Evolutionary conservation across 805 yeast genomes (phyloP), one percentile per base, ranked within the genome.

Genomic region (Brettanomyces nanus): DNA sequence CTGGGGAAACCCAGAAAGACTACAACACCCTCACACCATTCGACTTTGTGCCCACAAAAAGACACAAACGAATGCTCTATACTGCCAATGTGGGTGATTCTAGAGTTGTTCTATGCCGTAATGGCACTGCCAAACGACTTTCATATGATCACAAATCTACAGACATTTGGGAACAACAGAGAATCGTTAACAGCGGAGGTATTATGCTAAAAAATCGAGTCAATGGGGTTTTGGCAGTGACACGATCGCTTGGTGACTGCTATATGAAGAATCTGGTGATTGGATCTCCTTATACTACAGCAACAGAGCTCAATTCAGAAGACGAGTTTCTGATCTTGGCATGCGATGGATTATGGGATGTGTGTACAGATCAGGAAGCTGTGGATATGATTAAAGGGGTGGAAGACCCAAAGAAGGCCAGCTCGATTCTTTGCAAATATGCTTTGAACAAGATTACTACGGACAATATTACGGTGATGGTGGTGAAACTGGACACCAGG

Each of bases 271-370:
- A 80, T 36, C 65, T 85, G 40, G 96, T 90, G 15, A 76, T 86
- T 23, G 95, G 96, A 0, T 76, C 78, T 38, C 98, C 98, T 1
- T 90, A 81, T 54, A 90, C 98, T 0, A 85, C 97, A 0, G 76
- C 86, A 33, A 86, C 95, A 1, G 86, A 79, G 51, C 66, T 92
- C 22, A 69, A 69, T 19, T 59, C 59, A 1, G 66, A 63, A 9
- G 96, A 89, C 56, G 82, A 82, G 48, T 85, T 85, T 53, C 58
- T 90, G 52, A 87, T 90, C 35, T 63, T 90, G 42, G 97, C 97
- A 0, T 92, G 97, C 58, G 98, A 90, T 59, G 98, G 98, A 0
- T 63, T 90, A 9, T 90, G 97, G 97, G 98, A 90, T 58, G 97
- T 90, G 4, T 71, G 89, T 36, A 69, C 78, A 6, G 98, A 92